A percentile compares a stretch with the other conserved stretches of the same genome.
phyloP scores from a whole-genome alignment of 805 yeast genomes.

The Nakazawaea sp. region DNA sequence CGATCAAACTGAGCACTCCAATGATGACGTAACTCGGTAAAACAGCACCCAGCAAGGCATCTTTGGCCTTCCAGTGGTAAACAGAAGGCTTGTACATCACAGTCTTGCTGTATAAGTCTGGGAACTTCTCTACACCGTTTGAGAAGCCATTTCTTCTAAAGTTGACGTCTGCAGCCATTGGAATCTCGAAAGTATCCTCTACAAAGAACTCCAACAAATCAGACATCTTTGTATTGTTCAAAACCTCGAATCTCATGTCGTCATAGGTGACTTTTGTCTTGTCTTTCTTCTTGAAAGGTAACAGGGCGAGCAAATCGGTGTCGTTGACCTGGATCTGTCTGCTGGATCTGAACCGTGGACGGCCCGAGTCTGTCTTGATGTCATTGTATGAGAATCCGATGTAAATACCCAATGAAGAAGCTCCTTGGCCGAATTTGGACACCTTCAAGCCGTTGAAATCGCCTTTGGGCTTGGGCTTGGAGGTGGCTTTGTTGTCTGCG shows the following conservation, averaged over 20 bases:
- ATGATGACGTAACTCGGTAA: constrained; percentile 5
- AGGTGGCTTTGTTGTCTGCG: not conserved
- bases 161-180: constrained; percentile 1
- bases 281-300: constrained; percentile 1
- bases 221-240: constrained; percentile 2
- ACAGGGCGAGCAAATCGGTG: constrained; percentile 4
- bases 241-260: constrained; percentile 2
- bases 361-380: not conserved
- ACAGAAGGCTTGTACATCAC: constrained; percentile 3
- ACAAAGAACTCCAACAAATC: not conserved
- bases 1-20: constrained; percentile 1
- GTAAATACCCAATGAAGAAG: not conserved
- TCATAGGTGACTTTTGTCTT: constrained; percentile 2
- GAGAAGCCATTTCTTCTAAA: not conserved
- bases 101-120: not conserved
- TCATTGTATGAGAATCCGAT: not conserved
- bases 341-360: not conserved
- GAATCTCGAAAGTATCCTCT: constrained; percentile 1
- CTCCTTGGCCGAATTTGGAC: constrained; percentile 2
- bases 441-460: constrained; percentile 2
- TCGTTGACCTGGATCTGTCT: constrained; percentile 1
- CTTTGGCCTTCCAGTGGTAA: not conserved
- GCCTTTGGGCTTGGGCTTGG: not conserved
- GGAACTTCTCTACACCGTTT: not conserved
- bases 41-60: constrained; percentile 4